phyloP scores from a whole-genome alignment of 306 rosid genomes.

The Urtica urens region DNA sequence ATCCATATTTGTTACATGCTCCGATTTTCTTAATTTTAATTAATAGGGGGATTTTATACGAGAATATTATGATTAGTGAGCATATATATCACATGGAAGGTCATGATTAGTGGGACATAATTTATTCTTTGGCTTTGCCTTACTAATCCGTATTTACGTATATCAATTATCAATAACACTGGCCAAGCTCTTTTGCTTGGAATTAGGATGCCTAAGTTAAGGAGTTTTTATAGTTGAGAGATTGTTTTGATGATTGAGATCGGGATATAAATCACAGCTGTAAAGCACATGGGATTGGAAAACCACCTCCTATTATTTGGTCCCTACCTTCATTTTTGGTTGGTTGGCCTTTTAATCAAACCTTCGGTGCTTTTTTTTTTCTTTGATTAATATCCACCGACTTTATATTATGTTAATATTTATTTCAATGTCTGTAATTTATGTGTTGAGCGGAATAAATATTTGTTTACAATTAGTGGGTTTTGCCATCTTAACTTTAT shows the following conservation, averaged over 20 bases:
- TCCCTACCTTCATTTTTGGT: neutral
- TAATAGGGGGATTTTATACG: too few species aligned
- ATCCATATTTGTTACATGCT: too few species aligned
- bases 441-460: neutral
- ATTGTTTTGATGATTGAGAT: too few species aligned
- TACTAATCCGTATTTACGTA: too few species aligned
- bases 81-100: slow-evolving; percentile 7
- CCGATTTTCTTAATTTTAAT: too few species aligned
- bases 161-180: too few species aligned
- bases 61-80: too few species aligned
- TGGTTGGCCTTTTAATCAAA: neutral
- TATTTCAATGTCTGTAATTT: slow-evolving; percentile 3
- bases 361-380: neutral
- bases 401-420: neutral
- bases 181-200: too few species aligned
- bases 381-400: neutral
- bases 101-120: slow-evolving; percentile 17
- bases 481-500: neutral
- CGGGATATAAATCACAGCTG: slow-evolving; percentile 4
- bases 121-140: too few species aligned
- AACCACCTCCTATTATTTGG: neutral
- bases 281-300: slow-evolving; percentile 15
- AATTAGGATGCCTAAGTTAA: too few species aligned
- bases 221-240: too few species aligned
- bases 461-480: neutral